Evolutionary conservation across 306 rosid genomes (phyloP).

Genomic region (Vicia faba): DNA sequence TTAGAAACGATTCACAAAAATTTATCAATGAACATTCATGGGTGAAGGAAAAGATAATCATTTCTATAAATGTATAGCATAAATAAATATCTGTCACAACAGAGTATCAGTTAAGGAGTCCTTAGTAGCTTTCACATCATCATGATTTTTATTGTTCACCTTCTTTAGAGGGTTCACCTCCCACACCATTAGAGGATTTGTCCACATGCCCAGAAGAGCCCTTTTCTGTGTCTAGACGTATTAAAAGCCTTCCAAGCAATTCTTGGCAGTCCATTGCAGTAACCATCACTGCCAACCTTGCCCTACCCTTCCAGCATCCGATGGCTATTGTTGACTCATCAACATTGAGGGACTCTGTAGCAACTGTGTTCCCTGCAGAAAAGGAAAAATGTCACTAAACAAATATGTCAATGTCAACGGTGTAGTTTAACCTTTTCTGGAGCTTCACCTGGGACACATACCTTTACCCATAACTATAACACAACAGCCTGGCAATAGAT

Average conservation of each 20-base stretch:
- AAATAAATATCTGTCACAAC: constrained; percentile 32
- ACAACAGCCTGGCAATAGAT: constrained; percentile 82
- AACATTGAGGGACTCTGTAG: constrained; percentile 48
- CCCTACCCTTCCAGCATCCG: constrained; percentile 95
- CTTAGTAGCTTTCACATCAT: constrained; percentile 28
- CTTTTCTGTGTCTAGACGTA: constrained; percentile 52
- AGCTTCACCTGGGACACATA: constrained; percentile 37
- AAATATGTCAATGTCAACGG: background rate
- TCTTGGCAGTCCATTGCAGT: constrained; percentile 89
- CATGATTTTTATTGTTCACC: constrained; percentile 31
- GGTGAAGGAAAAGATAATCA: constrained; percentile 21
- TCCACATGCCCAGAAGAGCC: constrained; percentile 39
- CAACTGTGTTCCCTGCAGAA: constrained; percentile 49
- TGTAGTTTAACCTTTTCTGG: constrained; percentile 8
- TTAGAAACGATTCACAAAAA: constrained; percentile 9
- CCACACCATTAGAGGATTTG: constrained; percentile 36
- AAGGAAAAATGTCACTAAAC: constrained; percentile 13
- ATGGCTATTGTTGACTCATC: constrained; percentile 90
- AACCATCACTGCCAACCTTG: constrained; percentile 82
- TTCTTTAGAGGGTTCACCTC: constrained; percentile 39
- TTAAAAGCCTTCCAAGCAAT: constrained; percentile 72
- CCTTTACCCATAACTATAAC: constrained; percentile 75
- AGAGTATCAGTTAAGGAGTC: constrained; percentile 26
- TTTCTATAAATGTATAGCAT: constrained; percentile 8
- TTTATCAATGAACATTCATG: background rate